Evolutionary conservation across 768 basidiomycete genomes (phyloP), one percentile per base, ranked within the genome.

Genomic region (Suillus paluster): DNA sequence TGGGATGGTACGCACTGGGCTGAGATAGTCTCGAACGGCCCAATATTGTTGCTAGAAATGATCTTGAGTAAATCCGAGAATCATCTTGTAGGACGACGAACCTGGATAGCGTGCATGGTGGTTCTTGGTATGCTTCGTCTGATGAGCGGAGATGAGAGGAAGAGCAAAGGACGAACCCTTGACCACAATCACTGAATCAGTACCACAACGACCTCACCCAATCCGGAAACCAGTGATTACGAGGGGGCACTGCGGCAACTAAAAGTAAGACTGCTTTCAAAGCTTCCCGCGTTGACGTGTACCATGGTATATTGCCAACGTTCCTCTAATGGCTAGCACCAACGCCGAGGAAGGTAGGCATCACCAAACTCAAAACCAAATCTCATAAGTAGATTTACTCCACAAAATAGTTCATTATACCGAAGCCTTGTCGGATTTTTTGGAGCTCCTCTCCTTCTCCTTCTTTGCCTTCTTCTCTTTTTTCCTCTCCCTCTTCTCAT

Each of bases 21-120:
- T 91, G 62, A 99, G 89, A 76, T 97, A 95, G 74, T 98, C 97
- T 68, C 97, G 88, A 62, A 97, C 88, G 17, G 92, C 88, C 89
- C 93, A 95, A 76, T 90, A 90, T 81, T 95, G 92, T 79, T 92
- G 91, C 95, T 96, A 69, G 25, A 66, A 38, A 55, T 19, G 38
- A 39, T 25, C 34, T 55, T 48, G 25, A 57, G 60, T 19, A 59
- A 38, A 46, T 70, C 27, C 71, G 11, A 19, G 34, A 1, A 33
- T n/a, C 11, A 50, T 3, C 30, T 21, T 33, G 0, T 14, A 0
- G n/a, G 1, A 42, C 0, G 23, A 63, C 69, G 46, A 60, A 77
- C 83, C 73, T 84, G 83, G 30, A 84, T 80, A 48, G 82, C 80
- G 60, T 84, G 82, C 82, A 84, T 84, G 57, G 60, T 69, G 52